Evolutionary conservation across 176 grass and related monocot genomes (phyloP).

Genomic region (Rhipidocladum racemiflorum): DNA sequence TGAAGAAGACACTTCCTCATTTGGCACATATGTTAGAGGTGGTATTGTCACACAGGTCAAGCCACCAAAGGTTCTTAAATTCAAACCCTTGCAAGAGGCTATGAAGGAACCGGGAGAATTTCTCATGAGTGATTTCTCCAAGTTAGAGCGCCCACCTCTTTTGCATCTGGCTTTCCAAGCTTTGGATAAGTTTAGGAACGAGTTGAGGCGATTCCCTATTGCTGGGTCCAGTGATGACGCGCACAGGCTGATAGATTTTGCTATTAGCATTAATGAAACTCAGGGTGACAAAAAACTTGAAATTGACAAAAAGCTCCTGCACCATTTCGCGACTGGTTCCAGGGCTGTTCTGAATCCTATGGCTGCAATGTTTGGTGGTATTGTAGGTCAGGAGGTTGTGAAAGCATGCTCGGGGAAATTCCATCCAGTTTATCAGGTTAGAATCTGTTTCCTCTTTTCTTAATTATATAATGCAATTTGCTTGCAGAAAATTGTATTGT

Average conservation of each 20-base stretch:
- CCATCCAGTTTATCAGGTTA: conserved; percentile 89
- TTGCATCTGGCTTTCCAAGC: conserved; percentile 92
- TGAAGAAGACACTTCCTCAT: conserved; percentile 84
- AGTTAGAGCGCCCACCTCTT: conserved; percentile 76
- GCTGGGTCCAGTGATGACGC: conserved; percentile 70
- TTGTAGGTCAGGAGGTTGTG: conserved; percentile 90
- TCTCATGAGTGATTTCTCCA: conserved; percentile 91
- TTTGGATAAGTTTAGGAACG: conserved; percentile 74
- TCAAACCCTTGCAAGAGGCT: conserved; percentile 79
- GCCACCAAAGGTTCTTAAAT: conserved; percentile 75
- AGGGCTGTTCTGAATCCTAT: conserved; percentile 85
- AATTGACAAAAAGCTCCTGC: conserved; percentile 70
- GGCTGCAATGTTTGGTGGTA: conserved; percentile 90
- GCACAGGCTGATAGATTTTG: conserved; percentile 59
- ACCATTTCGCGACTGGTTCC: conserved; percentile 73
- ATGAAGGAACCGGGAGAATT: conserved; percentile 88
- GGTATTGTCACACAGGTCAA: conserved; percentile 92
- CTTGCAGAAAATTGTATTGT: not conserved
- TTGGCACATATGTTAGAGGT: conserved; percentile 64
- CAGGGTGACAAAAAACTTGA: conserved; percentile 63
- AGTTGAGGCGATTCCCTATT: conserved; percentile 59
- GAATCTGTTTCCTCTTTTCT: not conserved
- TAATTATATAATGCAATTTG: conserved; percentile 2
- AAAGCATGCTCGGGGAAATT: conserved; percentile 96
- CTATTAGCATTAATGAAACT: conserved; percentile 55